These are phyloP conservation scores for Epichloe glyceriae DNA, from an alignment of 2,329 filamentous ascomycete genomes.

Conservation along the genomic window DNA sequence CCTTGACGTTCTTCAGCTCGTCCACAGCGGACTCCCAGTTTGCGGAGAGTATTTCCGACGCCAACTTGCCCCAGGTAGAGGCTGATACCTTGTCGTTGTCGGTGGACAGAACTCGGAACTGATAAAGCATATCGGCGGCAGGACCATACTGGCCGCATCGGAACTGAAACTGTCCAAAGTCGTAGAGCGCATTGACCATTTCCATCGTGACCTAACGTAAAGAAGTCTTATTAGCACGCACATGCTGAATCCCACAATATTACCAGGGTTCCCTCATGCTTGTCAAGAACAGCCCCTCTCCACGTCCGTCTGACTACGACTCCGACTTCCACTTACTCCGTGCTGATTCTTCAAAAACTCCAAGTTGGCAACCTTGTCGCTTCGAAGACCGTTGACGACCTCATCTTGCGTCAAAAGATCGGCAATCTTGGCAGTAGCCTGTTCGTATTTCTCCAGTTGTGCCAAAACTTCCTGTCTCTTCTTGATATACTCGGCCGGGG, in stretches of 20 bases:
- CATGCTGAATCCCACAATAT: neutral
- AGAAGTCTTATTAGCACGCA: neutral
- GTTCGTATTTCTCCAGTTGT: slow-evolving; percentile 69
- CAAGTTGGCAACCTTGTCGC: slow-evolving; percentile 98
- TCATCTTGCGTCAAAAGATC: slow-evolving; percentile 78
- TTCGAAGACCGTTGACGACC: slow-evolving; percentile 80
- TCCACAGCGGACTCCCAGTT: slow-evolving; percentile 93
- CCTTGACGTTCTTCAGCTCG: slow-evolving; percentile 80
- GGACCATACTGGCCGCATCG: slow-evolving; percentile 88
- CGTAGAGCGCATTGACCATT: slow-evolving; percentile 92
- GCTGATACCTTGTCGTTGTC: slow-evolving; percentile 96
- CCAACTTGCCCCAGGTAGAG: slow-evolving; percentile 96
- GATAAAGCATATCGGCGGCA: slow-evolving; percentile 86
- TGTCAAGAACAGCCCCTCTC: neutral
- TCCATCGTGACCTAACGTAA: slow-evolving; percentile 61
- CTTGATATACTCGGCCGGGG: slow-evolving; percentile 71
- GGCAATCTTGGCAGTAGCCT: slow-evolving; percentile 79
- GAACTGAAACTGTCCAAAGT: slow-evolving; percentile 96
- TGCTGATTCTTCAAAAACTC: slow-evolving; percentile 96
- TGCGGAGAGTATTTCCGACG: slow-evolving; percentile 84
- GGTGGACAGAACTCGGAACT: slow-evolving; percentile 94
- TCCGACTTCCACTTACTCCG: slow-evolving; percentile 49
- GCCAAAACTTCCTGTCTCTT: slow-evolving; percentile 83
- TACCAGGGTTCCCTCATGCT: no score
- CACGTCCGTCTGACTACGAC: slow-evolving; percentile 1